Percentiles rank a stretch among this genome's conserved stretches.
Conservation (phyloP, 192 early-diverging fungal genomes). For the Linderina pennispora region DNA sequence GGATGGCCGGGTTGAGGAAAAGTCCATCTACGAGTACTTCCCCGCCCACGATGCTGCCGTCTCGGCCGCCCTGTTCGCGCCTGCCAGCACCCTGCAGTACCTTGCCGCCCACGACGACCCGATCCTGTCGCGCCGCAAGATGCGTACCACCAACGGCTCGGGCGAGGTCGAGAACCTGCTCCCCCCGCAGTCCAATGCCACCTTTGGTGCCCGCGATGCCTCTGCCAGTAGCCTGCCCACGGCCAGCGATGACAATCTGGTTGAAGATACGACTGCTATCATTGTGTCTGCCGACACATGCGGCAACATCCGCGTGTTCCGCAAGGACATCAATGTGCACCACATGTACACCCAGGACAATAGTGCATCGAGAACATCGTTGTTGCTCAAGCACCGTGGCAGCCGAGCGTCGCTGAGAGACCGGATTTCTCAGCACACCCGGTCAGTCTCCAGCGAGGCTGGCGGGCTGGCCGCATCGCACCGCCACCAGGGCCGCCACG, state of each 20-base stretch:
- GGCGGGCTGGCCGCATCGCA: background rate
- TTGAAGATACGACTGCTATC: constrained; percentile 47
- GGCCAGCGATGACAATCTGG: background rate
- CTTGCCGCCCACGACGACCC: constrained; percentile 51
- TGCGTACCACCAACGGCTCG: constrained; percentile 13
- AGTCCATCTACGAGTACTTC: constrained; percentile 50
- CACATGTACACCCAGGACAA: background rate
- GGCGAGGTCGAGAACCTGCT: constrained; percentile 34
- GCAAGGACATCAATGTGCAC: constrained; percentile 50
- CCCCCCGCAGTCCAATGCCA: constrained; percentile 11
- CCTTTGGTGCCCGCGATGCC: constrained; percentile 7
- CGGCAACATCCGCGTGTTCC: constrained; percentile 61
- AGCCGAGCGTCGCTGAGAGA: constrained; percentile 11
- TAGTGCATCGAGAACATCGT: constrained; percentile 4
- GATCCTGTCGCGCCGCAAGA: constrained; percentile 44
- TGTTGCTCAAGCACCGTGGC: constrained; percentile 9
- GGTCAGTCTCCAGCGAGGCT: constrained; percentile 3
- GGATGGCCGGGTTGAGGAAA: constrained; percentile 43
- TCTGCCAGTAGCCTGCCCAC: constrained; percentile 2
- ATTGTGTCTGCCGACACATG: constrained; percentile 58
- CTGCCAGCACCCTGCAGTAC: constrained; percentile 53
- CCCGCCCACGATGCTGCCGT: constrained; percentile 51
- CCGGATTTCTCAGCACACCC: no score
- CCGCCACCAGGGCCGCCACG: background rate
- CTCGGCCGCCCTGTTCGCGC: constrained; percentile 60